Base-by-base conservation (phyloP, 2,329 filamentous ascomycete species). In the Sclerotinia sclerotiorum region DNA sequence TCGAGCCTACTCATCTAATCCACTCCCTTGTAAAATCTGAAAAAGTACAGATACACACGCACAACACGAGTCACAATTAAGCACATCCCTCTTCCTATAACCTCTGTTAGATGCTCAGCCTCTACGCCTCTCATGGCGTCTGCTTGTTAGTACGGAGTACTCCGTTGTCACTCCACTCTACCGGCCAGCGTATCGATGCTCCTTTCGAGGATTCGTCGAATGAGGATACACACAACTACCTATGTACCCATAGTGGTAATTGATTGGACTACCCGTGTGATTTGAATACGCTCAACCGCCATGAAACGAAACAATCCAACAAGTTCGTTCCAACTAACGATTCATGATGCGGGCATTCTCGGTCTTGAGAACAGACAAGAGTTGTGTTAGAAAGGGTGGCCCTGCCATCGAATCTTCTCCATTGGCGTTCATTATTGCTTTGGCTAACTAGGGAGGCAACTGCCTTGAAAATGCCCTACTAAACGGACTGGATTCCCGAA, bases 311-410 rank as follows among this genome's bases (percentile, higher is more conserved):
- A 60, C 27, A 32, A 55, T 19, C 32, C 27, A 29, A 46, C 27
- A 32, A 55, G 27, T 29, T n/a, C 27, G 19, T n/a, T 61, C 21
- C 15, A 61, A 48, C 42, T 48, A 61, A 48, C 19, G 27, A 60
- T 17, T 60, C 27, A 61, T n/a, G 57, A 48, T 61, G 27, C 57
- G 42, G 44, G 19, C 42, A 60, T 60, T 35, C 42, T 60, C 57
- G 42, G 24, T 11, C 57, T 29, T 44, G 46, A 4, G 10, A 19
- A n/a, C 48, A 35, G n/a, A 29, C 57, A 44, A 46, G 21, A 17
- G 57, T 42, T 61, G 57, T n/a, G 27, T 48, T 48, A 35, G 39
- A 46, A 21, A 61, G 42, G 42, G 19, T 48, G 55, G 55, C 35
- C 32, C 32, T 57, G 55, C 55, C 24, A 57, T 24, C 8, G 21